Conservation (phyloP, 352 stramenopile species). For the Phytopythium kandeliae region DNA sequence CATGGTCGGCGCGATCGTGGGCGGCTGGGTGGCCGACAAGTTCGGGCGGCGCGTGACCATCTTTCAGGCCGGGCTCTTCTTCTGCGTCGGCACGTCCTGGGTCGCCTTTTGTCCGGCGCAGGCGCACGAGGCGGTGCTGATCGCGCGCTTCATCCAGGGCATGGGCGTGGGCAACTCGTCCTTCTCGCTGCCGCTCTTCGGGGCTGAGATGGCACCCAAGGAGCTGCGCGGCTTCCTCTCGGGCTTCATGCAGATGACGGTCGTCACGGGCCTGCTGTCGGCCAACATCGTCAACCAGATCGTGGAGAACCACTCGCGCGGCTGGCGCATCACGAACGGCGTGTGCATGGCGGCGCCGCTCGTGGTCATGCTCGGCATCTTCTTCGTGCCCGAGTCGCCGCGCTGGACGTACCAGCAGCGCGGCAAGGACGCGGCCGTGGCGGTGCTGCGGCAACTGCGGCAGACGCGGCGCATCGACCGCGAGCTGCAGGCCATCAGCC, state of each 20-base stretch:
- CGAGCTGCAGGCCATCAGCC: slow-evolving; percentile 26
- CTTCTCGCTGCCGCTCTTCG: slow-evolving; percentile 29
- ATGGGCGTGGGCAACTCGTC: slow-evolving; percentile 28
- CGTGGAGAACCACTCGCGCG: slow-evolving; percentile 11
- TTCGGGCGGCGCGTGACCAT: slow-evolving; percentile 24
- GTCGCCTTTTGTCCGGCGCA: slow-evolving; percentile 12
- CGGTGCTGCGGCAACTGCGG: slow-evolving; percentile 15
- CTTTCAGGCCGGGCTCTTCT: slow-evolving; percentile 25
- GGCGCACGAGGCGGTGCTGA: slow-evolving; percentile 11
- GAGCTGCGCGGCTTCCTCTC: slow-evolving; percentile 26
- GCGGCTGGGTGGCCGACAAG: slow-evolving; percentile 23
- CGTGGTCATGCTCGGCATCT: slow-evolving; percentile 32
- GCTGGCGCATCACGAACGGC: slow-evolving; percentile 27
- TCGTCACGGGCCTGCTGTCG: slow-evolving; percentile 18
- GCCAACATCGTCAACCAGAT: slow-evolving; percentile 22
- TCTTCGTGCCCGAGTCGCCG: slow-evolving; percentile 30
- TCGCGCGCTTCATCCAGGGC: slow-evolving; percentile 19
- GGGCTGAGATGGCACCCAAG: slow-evolving; percentile 28
- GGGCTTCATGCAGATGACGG: slow-evolving; percentile 30
- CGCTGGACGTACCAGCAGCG: slow-evolving; percentile 23
- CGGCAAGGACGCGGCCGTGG: slow-evolving; percentile 16
- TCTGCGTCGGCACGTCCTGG: slow-evolving; percentile 24
- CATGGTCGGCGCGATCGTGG: slow-evolving; percentile 24
- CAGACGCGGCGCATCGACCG: slow-evolving; percentile 14
- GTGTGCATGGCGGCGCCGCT: slow-evolving; percentile 18